Evolutionary conservation across 139 green algal genomes (phyloP).

Genomic region (Asterochloris sp.): DNA sequence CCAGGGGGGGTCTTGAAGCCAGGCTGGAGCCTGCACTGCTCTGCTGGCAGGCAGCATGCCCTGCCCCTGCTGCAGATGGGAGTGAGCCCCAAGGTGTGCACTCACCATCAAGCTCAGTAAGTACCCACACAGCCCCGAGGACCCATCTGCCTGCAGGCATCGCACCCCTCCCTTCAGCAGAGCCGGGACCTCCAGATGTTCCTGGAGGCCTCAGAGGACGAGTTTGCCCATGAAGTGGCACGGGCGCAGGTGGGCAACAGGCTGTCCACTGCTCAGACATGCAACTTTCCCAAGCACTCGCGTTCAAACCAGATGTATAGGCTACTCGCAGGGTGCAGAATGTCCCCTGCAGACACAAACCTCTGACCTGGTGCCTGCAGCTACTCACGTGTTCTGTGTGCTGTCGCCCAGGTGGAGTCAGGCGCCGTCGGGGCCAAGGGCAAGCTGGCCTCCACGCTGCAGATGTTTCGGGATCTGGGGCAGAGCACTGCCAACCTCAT

Average conservation of each 20-base stretch:
- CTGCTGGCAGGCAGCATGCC: too few relatives aligned
- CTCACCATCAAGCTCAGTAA: not conserved
- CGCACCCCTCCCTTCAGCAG: conserved; percentile 70
- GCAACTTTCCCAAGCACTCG: not conserved
- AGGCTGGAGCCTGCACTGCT: too few relatives aligned
- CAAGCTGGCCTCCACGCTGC: conserved; percentile 41
- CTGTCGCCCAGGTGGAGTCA: not conserved
- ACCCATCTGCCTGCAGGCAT: conserved; percentile 16
- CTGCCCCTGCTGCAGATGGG: too few relatives aligned
- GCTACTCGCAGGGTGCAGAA: too few relatives aligned
- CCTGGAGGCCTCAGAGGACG: conserved; percentile 79
- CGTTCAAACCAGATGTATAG: not conserved
- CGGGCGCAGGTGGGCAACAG: conserved; percentile 18
- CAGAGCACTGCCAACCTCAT: conserved; percentile 53
- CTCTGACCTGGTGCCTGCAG: not conserved
- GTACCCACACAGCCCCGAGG: not conserved
- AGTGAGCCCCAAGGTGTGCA: too few relatives aligned
- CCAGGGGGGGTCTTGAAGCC: too few relatives aligned
- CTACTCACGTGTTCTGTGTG: not conserved
- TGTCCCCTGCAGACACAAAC: too few relatives aligned
- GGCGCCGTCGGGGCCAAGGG: conserved; percentile 17
- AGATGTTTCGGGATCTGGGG: conserved; percentile 52
- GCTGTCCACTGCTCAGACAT: too few relatives aligned
- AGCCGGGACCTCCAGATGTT: conserved; percentile 74
- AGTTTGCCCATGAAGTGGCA: conserved; percentile 73